Base-by-base conservation (phyloP, 306 rosid genomes). In the Begonia loranthoides region DNA sequence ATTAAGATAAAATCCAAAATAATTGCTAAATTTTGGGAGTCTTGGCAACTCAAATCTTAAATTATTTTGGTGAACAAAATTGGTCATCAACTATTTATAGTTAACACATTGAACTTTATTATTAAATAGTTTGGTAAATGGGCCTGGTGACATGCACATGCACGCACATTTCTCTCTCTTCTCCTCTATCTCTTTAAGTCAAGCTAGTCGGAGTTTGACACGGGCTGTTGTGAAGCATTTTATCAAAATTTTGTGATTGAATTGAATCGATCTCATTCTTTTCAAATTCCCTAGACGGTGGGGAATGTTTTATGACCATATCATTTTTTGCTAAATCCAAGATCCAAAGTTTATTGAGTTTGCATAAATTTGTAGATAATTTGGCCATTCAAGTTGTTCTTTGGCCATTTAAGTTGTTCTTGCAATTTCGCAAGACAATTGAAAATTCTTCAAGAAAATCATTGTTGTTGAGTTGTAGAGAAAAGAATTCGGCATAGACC, bases 241-340 rank as follows among this genome's bases (percentile, higher is more conserved):
- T 6, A 39, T 39, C 43, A 10, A 39, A 10, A 5, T 10, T 39
- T 39, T n/a, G n/a, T n/a, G 10, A 39, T 5, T 10, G 10, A 39
- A 5, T 39, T 5, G 43, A 39, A 10, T 39, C 6, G 6, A 5
- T 39, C 13, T 10, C 28, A n/a, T 41, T 41, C 12, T 17, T 15
- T 10, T 3, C 5, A 57, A 13, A 11, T 60, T 70, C 2, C 24
- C 3, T 0, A 39, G 14, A 22, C 58, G 52, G 3, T n/a, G 28
- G 0, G 65, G 70, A 16, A 70, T 41, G n/a, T 0, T 2, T 5
- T 51, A 60, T 58, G 2, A 15, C 21, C 1, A 70, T 2, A 13
- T 53, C 2, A 17, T 61, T 66, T 1, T 4, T 0, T 0, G 65
- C 58, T 3, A 66, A 11, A 44, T 56, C 67, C 19, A 66, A 53